Evolutionary conservation across 2,329 filamentous ascomycete species (phyloP), one percentile per base, ranked within the genome.

Genomic region (Pyrenophora tritici-repentis): DNA sequence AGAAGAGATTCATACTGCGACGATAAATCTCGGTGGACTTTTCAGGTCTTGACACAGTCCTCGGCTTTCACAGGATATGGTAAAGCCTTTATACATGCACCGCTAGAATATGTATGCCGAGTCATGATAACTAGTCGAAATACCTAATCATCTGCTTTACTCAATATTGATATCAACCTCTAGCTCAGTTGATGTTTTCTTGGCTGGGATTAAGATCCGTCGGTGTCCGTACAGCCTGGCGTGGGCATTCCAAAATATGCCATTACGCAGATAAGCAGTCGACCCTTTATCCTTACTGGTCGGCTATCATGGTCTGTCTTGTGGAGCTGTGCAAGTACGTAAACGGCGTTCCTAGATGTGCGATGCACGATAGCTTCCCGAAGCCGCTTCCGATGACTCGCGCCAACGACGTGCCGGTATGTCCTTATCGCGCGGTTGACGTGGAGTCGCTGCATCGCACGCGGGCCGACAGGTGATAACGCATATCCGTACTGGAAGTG

Each of bases 1-100:
- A 22, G 2, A 41, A 32, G 26, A 58, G 39, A 6, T 47, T 41
- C 63, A 66, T 66, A 12, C 39, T 41, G 13, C 22, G 6, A 18
- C 17, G 3, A 22, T 12, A 6, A 6, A 1, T 10, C 17, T 10
- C 0, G n/a, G 32, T 14, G 14, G 24, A 42, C 4, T 5, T 9
- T n/a, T 29, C 26, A 22, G 14, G n/a, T 13, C 29, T 29, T 12
- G 35, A 35, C 29, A 29, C 20, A 22, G 9, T 24, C 24, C 9
- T 8, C 29, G 18, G 2, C 12, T 4, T 16, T 13, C 10, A 7
- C 6, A 13, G 8, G 9, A 32, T 20, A 31, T 12, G 16, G 17
- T 8, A 33, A 16, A 14, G 6, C 8, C 14, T 36, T 51, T 51
- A 47, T 51, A 51, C 18, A 12, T 32, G 9, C 13, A 13, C 37